Conservation (phyloP, 2,329 filamentous ascomycete species). For the Domatiomyces globalis region DNA sequence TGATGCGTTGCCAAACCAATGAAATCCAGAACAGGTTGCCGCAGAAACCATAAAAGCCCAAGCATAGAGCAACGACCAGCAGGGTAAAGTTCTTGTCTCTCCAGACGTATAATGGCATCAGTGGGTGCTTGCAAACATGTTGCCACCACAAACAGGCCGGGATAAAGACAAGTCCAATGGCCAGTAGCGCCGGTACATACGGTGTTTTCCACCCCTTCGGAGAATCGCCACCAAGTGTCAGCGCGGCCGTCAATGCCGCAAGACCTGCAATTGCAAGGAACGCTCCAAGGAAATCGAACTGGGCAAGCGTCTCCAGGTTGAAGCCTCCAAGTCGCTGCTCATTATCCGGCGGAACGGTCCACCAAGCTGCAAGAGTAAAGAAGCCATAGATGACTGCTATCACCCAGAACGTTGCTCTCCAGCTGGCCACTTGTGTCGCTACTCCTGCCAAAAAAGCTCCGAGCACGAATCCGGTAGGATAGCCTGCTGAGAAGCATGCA, state of each 20-base stretch:
- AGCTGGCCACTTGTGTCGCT: conserved; percentile 46
- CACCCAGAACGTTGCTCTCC: conserved; percentile 50
- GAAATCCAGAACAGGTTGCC: conserved; percentile 49
- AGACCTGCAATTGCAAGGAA: conserved; percentile 49
- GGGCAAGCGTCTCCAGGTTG: conserved; percentile 37
- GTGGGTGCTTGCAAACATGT: conserved; percentile 34
- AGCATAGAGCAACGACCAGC: conserved; percentile 42
- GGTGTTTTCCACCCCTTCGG: conserved; percentile 47
- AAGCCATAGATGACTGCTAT: conserved; percentile 50
- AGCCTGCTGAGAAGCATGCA: conserved; percentile 47
- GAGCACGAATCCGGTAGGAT: conserved; percentile 43
- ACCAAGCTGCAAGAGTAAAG: conserved; percentile 43
- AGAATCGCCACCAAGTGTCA: conserved; percentile 44
- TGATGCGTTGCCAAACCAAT: conserved; percentile 49
- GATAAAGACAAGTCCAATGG: conserved; percentile 45
- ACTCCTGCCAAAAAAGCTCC: conserved; percentile 49
- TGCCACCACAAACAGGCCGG: conserved; percentile 50
- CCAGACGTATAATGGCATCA: conserved; percentile 39
- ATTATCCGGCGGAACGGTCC: conserved; percentile 46
- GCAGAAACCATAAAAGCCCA: conserved; percentile 51
- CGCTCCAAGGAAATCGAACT: conserved; percentile 49
- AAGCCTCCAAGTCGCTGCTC: conserved; percentile 32
- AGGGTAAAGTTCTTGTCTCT: conserved; percentile 51
- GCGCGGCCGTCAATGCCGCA: conserved; percentile 48
- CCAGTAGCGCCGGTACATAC: conserved; percentile 48